Percentiles rank a stretch among this genome's conserved stretches.
Evolutionary conservation across 2,329 filamentous ascomycete species (phyloP).

Genomic region (Fonsecaea erecta): DNA sequence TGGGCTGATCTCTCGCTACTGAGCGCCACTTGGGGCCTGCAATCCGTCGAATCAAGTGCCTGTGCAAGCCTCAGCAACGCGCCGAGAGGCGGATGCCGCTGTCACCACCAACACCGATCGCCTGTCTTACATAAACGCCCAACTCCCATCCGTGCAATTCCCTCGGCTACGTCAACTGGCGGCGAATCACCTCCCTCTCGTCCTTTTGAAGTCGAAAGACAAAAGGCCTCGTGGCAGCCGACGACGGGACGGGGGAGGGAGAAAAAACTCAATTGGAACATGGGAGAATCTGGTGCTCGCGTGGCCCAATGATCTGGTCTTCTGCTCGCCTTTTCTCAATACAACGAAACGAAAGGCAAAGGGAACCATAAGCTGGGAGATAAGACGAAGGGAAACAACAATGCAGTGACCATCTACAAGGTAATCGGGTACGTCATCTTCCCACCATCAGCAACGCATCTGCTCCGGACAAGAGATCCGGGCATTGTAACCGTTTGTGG

Average conservation of each 20-base stretch:
- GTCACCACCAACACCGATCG: neutral
- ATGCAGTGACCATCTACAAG: neutral
- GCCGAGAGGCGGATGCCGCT: neutral
- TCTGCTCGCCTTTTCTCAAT: neutral
- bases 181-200: neutral
- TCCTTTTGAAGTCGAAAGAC: neutral
- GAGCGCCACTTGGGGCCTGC: neutral
- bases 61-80: neutral
- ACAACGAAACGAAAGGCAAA: neutral
- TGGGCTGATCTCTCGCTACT: conserved; percentile 4
- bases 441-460: neutral
- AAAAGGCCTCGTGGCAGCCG: neutral
- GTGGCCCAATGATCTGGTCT: neutral
- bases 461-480: neutral
- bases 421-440: neutral
- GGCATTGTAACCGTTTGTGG: neutral
- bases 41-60: conserved; percentile 11
- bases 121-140: neutral
- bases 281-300: neutral
- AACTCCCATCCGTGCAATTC: neutral
- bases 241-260: neutral
- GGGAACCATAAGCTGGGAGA: neutral
- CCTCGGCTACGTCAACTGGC: neutral
- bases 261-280: neutral
- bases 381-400: neutral